phyloP scores from a whole-genome alignment of 2,329 filamentous ascomycete genomes.

The Alternaria postmessia region DNA sequence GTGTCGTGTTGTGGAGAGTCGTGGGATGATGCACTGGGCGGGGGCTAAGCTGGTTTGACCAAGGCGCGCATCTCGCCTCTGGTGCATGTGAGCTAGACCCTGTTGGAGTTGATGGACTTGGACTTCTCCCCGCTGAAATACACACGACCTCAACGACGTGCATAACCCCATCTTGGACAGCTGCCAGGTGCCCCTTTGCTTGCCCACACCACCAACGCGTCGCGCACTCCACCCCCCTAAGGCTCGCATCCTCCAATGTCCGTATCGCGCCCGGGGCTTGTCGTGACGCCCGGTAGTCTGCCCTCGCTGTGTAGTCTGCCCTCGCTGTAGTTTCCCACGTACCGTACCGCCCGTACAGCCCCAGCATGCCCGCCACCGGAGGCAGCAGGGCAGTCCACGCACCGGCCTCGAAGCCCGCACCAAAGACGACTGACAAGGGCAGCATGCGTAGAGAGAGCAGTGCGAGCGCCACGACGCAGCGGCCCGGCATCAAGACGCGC shows the following conservation, averaged over 20 bases:
- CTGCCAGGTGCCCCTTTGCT: background rate
- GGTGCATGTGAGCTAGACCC: background rate
- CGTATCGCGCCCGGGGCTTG: constrained; percentile 33
- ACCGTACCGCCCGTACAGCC: too few relatives aligned
- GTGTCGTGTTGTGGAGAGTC: background rate
- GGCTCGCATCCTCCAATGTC: constrained; percentile 19
- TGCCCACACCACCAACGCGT: background rate
- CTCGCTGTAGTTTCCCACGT: too few relatives aligned
- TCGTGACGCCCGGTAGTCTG: constrained; percentile 25
- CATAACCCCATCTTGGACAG: background rate
- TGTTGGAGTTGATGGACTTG: background rate
- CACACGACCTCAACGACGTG: background rate
- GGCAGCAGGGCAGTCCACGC: constrained; percentile 23
- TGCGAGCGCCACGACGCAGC: constrained; percentile 25
- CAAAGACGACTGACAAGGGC: constrained; percentile 17
- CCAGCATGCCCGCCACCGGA: constrained; percentile 27
- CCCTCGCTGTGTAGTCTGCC: too few relatives aligned
- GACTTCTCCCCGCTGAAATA: constrained; percentile 10
- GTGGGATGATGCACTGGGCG: background rate
- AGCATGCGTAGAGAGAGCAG: constrained; percentile 34
- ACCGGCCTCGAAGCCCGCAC: constrained; percentile 20
- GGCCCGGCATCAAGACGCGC: constrained; percentile 46
- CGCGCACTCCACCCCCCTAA: background rate
- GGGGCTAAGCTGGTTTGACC: background rate
- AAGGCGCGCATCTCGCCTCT: background rate